These are phyloP conservation scores for Lyophyllum semitale DNA, from an alignment of 768 basidiomycete species.

Conservation along the genomic window DNA sequence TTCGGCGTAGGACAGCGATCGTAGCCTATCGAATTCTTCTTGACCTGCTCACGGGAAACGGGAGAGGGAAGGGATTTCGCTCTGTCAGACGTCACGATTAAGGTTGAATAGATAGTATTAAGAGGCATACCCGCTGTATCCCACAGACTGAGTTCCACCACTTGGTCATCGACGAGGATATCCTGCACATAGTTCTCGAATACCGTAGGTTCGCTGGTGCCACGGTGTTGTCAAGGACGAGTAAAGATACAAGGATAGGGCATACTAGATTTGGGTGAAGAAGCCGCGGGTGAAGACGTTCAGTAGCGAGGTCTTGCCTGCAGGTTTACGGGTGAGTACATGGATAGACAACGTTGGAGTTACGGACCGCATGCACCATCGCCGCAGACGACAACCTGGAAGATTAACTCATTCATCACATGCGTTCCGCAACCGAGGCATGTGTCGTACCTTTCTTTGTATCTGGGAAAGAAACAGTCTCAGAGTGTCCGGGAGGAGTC, in stretches of 20 bases:
- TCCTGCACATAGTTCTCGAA: slow-evolving; percentile 98
- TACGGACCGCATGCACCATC: slow-evolving; percentile 90
- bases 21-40: slow-evolving; percentile 92
- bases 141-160: slow-evolving; percentile 93
- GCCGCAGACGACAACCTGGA: slow-evolving; percentile 83
- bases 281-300: slow-evolving; percentile 91
- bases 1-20: slow-evolving; percentile 95
- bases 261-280: slow-evolving; percentile 93
- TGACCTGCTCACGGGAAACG: slow-evolving; percentile 58
- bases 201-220: slow-evolving; percentile 81
- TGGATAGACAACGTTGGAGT: slow-evolving; percentile 8
- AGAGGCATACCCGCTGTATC: slow-evolving; percentile 85
- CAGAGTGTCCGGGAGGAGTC: background rate
- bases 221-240: slow-evolving; percentile 1
- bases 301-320: slow-evolving; percentile 81
- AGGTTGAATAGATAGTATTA: slow-evolving; percentile 22
- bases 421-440: background rate
- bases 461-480: slow-evolving; percentile 29
- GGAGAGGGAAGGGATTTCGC: slow-evolving; percentile 7
- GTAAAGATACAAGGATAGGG: slow-evolving; percentile 11
- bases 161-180: slow-evolving; percentile 80
- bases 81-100: slow-evolving; percentile 29
- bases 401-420: slow-evolving; percentile 12
- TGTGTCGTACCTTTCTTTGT: slow-evolving; percentile 44
- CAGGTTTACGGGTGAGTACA: slow-evolving; percentile 13